phyloP scores from a whole-genome alignment of 1,139 yeast genomes.

The Suhomyces choctaworum region DNA sequence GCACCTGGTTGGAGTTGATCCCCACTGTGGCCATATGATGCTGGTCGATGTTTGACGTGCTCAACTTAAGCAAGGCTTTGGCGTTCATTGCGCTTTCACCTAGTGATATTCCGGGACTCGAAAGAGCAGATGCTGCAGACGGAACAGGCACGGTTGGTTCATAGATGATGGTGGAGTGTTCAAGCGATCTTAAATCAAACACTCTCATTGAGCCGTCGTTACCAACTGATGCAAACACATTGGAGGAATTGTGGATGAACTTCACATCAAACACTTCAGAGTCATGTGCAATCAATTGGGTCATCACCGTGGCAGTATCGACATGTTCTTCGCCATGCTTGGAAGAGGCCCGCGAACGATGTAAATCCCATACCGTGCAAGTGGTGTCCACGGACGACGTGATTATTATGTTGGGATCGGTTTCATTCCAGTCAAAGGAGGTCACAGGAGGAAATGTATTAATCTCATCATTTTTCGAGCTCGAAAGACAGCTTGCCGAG shows the following conservation, averaged over 20 bases:
- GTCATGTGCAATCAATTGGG: constrained; percentile 96
- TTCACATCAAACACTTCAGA: constrained; percentile 92
- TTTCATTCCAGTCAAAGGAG: constrained; percentile 87
- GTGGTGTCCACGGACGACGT: constrained; percentile 94
- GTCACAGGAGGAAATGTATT: constrained; percentile 79
- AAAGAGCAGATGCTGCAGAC: constrained; percentile 29
- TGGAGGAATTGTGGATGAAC: constrained; percentile 71
- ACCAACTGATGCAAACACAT: constrained; percentile 89
- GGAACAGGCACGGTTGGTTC: constrained; percentile 43
- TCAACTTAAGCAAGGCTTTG: constrained; percentile 69
- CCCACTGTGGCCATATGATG: constrained; percentile 78
- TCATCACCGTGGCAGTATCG: constrained; percentile 71
- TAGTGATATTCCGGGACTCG: constrained; percentile 4
- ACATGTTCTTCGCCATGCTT: constrained; percentile 8
- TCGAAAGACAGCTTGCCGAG: background rate
- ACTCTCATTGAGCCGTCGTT: constrained; percentile 94
- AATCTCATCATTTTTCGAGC: constrained; percentile 29
- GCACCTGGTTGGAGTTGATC: constrained; percentile 63
- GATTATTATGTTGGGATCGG: constrained; percentile 69
- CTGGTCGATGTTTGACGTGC: constrained; percentile 81
- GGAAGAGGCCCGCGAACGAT: constrained; percentile 27
- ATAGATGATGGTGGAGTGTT: constrained; percentile 91
- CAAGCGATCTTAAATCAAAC: constrained; percentile 84
- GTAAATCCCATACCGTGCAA: constrained; percentile 92
- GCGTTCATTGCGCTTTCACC: constrained; percentile 29